These are phyloP conservation scores for Russula emetica DNA, from an alignment of 768 basidiomycete genomes.

Conservation along the genomic window DNA sequence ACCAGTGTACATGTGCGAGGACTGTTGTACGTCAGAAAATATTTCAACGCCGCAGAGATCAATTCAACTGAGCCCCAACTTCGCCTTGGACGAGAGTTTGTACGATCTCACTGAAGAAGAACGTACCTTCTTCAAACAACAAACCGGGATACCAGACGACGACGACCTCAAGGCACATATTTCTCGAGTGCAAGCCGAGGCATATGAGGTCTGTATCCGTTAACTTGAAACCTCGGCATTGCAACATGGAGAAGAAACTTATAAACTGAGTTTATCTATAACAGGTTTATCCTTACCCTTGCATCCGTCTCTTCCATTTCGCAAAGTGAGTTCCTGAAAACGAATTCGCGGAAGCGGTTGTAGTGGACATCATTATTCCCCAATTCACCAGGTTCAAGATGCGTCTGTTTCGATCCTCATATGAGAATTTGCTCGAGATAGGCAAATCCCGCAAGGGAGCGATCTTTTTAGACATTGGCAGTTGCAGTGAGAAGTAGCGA, in stretches of 20 bases:
- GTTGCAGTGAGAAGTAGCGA: slow-evolving; percentile 40
- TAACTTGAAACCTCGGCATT: background rate
- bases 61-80: background rate
- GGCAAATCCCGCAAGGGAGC: slow-evolving; percentile 37
- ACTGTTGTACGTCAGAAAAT: no score
- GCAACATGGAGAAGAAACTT: background rate
- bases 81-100: background rate
- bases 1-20: no score
- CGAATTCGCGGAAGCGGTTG: background rate
- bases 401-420: background rate
- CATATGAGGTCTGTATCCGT: slow-evolving; percentile 29
- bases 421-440: slow-evolving; percentile 29
- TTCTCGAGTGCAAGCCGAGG: slow-evolving; percentile 32
- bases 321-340: slow-evolving; percentile 1
- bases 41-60: no score
- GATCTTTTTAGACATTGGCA: slow-evolving; percentile 45
- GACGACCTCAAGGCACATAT: slow-evolving; percentile 36
- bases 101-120: slow-evolving; percentile 26
- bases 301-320: slow-evolving; percentile 10
- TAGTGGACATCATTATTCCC: background rate
- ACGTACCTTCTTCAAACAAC: slow-evolving; percentile 27
- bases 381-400: slow-evolving; percentile 11
- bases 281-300: slow-evolving; percentile 13
- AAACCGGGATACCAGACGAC: slow-evolving; percentile 34
- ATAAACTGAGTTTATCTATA: no score